Percentiles rank a stretch among this genome's conserved stretches.
Evolutionary conservation across 148 eudicot species (phyloP).

Genomic region (Vaccinium myrtillus): DNA sequence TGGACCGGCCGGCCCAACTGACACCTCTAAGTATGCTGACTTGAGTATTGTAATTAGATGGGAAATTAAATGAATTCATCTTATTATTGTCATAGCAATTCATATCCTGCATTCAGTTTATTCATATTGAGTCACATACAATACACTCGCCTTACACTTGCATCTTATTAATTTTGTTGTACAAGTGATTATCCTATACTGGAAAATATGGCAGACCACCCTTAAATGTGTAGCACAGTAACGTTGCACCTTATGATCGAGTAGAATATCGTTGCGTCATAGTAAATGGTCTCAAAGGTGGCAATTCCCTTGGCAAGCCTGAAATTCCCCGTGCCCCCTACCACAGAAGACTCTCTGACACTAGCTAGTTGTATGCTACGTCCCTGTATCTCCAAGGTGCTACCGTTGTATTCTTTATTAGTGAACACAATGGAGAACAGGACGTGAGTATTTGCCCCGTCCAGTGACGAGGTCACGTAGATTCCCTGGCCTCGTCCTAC

Average conservation of each 20-base stretch:
- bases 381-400: constrained; percentile 13
- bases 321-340: constrained; percentile 7
- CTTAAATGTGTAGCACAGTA: background rate
- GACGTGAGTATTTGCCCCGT: background rate
- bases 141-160: too few relatives aligned
- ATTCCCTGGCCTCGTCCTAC: constrained; percentile 10
- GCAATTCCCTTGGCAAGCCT: constrained; percentile 14
- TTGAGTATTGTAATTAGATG: background rate
- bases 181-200: background rate
- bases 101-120: background rate
- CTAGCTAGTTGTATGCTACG: background rate
- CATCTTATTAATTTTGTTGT: background rate
- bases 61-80: background rate
- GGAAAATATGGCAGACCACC: background rate
- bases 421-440: constrained; percentile 9
- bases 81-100: background rate
- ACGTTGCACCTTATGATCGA: background rate
- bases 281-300: constrained; percentile 1
- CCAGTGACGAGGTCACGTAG: background rate
- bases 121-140: too few relatives aligned
- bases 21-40: background rate
- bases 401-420: background rate
- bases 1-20: background rate
- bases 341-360: constrained; percentile 1
- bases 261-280: background rate